phyloP scores from a whole-genome alignment of 257 asterid genomes.

The Petrea volubilis region DNA sequence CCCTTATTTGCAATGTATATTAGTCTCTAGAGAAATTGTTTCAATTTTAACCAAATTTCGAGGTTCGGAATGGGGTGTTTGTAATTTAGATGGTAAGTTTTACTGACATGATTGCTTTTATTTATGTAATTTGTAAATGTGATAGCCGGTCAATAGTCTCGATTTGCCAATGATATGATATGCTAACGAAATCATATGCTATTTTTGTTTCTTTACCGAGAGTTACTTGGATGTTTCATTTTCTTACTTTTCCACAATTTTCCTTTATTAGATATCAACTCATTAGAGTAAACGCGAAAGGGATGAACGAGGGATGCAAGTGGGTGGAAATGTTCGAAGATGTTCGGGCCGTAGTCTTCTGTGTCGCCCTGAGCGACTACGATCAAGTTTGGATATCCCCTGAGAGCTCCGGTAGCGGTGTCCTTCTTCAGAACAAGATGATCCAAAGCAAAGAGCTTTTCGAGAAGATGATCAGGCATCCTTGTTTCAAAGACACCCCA shows the following conservation, averaged over 20 bases:
- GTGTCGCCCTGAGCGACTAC: conserved; percentile 76
- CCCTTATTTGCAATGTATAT: too few species aligned
- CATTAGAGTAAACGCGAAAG: conserved; percentile 80
- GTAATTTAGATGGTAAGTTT: neutral
- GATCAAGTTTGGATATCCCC: conserved; percentile 66
- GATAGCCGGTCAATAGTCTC: too few species aligned
- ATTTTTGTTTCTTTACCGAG: neutral
- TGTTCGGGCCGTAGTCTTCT: conserved; percentile 77
- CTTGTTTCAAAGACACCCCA: conserved; percentile 80
- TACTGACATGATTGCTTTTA: too few species aligned
- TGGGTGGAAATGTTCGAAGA: conserved; percentile 99
- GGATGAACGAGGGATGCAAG: conserved; percentile 85
- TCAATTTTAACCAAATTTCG: too few species aligned
- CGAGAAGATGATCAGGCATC: conserved; percentile 66
- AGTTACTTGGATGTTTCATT: neutral
- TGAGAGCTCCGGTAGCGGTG: conserved; percentile 35
- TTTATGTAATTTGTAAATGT: too few species aligned
- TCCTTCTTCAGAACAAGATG: conserved; percentile 76
- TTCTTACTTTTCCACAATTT: neutral
- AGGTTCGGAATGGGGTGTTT: too few species aligned
- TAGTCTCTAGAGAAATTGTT: too few species aligned
- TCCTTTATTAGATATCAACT: conserved; percentile 73
- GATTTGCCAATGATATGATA: too few species aligned
- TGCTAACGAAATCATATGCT: too few species aligned
- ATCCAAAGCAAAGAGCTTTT: conserved; percentile 74